Base-by-base conservation (phyloP, 768 basidiomycete genomes). In the Lactifluus pinguis region DNA sequence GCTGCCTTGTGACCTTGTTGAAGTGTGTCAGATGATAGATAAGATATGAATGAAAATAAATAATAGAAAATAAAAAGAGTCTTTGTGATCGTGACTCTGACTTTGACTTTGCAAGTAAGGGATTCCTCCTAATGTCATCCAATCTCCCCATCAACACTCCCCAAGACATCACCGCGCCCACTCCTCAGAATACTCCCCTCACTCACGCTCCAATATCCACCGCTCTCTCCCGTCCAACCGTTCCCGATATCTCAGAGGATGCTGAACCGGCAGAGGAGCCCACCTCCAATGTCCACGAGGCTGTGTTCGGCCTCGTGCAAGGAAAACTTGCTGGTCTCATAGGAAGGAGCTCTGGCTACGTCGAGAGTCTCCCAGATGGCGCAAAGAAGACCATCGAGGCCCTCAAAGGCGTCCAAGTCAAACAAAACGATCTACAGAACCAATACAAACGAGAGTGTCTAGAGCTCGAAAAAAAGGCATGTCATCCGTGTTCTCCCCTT, bases 401-500 rank as follows among this genome's bases (percentile, higher is more conserved):
- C 15, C 79, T 99, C 70, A 95, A 97, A 73, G 95, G 95, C 55
- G 80, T 99, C 48, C 95, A 98, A 74, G 84, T 84, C 68, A 86
- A 92, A 76, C 93, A 97, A 73, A 84, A 86, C 66, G 87, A 92
- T 68, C 80, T 98, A 48, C 92, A 97, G 72, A 88, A 88, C 68
- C 83, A 93, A 79, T 92, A 95, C 80, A 97, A 98, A 75, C 83
- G 86, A 70, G 95, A 98, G 73, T 92, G 94, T 69, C 79, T 97
- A 49, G 92, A 95, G 73, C 80, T 98, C 57, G 95, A 98, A 79
- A 92, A 94, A 77, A 97, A 95, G 80, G 93, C 91, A 66, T 55
- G 81, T 69, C 49, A 64, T 60, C 8, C 30, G 15, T 49, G 17
- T 13, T 49, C 30, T 38, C 42, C 34, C 19, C 8, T 29, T 8